Conservation (phyloP, 2,329 filamentous ascomycete species). For the Thelonectria olida region DNA sequence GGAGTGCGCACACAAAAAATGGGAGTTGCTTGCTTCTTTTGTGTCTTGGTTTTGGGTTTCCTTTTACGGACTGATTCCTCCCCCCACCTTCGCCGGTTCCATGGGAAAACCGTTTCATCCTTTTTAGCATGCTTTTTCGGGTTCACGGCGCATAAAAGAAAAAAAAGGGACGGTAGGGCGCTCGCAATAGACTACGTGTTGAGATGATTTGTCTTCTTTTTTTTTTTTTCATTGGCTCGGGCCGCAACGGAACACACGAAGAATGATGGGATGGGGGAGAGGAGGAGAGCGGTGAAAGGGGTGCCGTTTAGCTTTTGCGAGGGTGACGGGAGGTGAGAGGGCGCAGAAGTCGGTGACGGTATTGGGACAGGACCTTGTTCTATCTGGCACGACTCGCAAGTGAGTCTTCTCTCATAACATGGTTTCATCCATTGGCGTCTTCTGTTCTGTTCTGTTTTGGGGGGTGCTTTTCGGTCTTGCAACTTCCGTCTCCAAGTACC, state of each 20-base stretch:
- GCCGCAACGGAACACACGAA: neutral
- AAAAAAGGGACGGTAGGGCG: slow-evolving; percentile 26
- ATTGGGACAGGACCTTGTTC: neutral
- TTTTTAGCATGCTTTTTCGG: slow-evolving; percentile 27
- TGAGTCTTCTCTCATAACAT: neutral
- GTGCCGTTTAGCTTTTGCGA: neutral
- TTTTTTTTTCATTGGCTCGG: neutral
- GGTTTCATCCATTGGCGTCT: neutral
- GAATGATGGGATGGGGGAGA: neutral
- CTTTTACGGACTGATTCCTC: neutral
- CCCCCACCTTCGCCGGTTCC: slow-evolving; percentile 12
- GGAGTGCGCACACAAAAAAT: neutral
- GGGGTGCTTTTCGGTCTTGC: neutral
- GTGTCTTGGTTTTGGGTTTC: slow-evolving; percentile 1
- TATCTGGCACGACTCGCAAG: neutral
- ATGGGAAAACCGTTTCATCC: slow-evolving; percentile 29
- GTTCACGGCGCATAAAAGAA: slow-evolving; percentile 35
- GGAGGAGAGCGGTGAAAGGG: neutral
- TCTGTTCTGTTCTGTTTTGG: neutral
- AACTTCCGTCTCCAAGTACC: neutral
- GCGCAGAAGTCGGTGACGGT: neutral
- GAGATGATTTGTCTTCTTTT: slow-evolving; percentile 1
- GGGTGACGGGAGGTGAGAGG: neutral
- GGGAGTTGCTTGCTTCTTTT: slow-evolving; percentile 8
- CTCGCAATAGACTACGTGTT: slow-evolving; percentile 37